Conservation (phyloP, 352 stramenopile species). For the Aphanomyces invadans region DNA sequence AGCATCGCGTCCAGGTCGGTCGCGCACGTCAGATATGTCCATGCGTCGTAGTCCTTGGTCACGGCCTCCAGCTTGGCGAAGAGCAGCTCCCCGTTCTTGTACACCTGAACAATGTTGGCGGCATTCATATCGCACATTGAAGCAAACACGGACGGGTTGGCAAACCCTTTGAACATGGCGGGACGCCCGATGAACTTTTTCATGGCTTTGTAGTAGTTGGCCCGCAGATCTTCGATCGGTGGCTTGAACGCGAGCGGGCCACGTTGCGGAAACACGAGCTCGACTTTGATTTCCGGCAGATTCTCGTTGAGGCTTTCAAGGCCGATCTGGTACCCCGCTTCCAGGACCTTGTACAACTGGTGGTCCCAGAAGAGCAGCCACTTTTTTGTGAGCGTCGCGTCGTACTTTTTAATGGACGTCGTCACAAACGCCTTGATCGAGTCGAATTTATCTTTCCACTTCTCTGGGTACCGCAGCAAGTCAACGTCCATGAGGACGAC, state of each 20-base stretch:
- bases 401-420: conserved; percentile 71
- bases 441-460: conserved; percentile 85
- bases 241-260: conserved; percentile 80
- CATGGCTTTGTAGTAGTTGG: conserved; percentile 93
- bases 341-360: conserved; percentile 93
- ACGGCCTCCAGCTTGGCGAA: conserved; percentile 76
- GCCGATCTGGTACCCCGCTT: conserved; percentile 89
- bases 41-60: conserved; percentile 73
- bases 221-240: conserved; percentile 86
- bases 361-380: conserved; percentile 93
- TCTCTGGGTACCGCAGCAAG: conserved; percentile 67
- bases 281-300: conserved; percentile 84
- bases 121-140: conserved; percentile 87
- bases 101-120: conserved; percentile 80
- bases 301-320: conserved; percentile 93
- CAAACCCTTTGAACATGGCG: conserved; percentile 83
- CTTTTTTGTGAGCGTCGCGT: conserved; percentile 66
- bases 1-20: conserved; percentile 75
- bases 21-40: conserved; percentile 47
- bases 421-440: conserved; percentile 70
- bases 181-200: conserved; percentile 92
- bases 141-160: conserved; percentile 75
- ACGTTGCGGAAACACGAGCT: conserved; percentile 50
- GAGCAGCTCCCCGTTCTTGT: conserved; percentile 86
- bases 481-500: conserved; percentile 86